These are phyloP conservation scores for Pichia nakasei DNA, from an alignment of 805 yeast genomes.

Conservation along the genomic window DNA sequence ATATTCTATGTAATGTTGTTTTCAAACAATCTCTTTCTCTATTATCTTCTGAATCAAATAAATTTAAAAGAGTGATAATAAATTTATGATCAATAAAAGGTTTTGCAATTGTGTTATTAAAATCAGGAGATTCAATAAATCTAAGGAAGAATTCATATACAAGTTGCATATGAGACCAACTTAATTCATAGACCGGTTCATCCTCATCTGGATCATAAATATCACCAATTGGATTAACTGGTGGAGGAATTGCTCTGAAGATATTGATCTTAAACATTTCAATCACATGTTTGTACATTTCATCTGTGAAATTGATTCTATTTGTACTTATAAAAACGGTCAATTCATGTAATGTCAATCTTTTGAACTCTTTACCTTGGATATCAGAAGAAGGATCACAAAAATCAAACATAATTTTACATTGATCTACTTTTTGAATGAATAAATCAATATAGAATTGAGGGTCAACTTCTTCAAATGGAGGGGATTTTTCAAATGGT, in stretches of 20 bases:
- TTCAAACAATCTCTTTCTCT: constrained; percentile 92
- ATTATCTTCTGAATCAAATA: constrained; percentile 95
- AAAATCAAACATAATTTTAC: constrained; percentile 90
- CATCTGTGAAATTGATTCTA: constrained; percentile 80
- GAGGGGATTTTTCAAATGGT: constrained; percentile 65
- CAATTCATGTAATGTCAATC: constrained; percentile 79
- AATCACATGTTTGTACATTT: constrained; percentile 81
- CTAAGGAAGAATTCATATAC: constrained; percentile 90
- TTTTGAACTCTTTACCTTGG: constrained; percentile 86
- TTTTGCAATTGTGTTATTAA: constrained; percentile 87
- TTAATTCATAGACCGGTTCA: constrained; percentile 91
- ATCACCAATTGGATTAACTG: constrained; percentile 95
- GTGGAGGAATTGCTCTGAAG: constrained; percentile 96
- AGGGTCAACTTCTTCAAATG: constrained; percentile 74
- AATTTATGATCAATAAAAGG: constrained; percentile 90
- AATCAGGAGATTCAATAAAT: constrained; percentile 90
- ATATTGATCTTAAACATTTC: constrained; percentile 83
- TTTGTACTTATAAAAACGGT: constrained; percentile 79
- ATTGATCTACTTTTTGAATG: constrained; percentile 83
- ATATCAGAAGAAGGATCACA: constrained; percentile 87
- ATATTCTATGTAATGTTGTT: constrained; percentile 90
- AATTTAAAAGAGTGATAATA: constrained; percentile 68
- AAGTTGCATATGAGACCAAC: constrained; percentile 98
- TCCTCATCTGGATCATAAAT: constrained; percentile 97
- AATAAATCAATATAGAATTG: constrained; percentile 76